A percentile compares a stretch with the other conserved stretches of the same genome.
These are phyloP conservation scores for Blastosporella zonata DNA, from an alignment of 1,284 basidiomycete genomes.

Conservation along the genomic window DNA sequence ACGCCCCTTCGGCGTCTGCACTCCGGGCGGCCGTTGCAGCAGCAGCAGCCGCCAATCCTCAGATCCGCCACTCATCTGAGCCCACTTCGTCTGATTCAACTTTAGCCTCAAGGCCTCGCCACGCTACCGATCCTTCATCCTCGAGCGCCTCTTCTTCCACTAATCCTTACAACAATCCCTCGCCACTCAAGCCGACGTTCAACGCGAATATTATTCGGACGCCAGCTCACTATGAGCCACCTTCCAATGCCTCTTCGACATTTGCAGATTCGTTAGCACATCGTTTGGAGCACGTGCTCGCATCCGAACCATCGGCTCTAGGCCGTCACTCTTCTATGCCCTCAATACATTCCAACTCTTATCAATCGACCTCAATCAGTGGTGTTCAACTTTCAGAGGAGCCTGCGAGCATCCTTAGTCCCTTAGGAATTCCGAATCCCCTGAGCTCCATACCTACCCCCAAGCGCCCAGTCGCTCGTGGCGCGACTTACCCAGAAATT, in stretches of 20 bases:
- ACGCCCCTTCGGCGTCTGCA: conserved; percentile 21
- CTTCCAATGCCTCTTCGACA: conserved; percentile 9
- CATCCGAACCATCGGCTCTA: conserved; percentile 18
- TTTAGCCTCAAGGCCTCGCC: conserved; percentile 1
- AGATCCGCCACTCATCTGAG: conserved; percentile 15
- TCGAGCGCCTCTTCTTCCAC: conserved; percentile 5
- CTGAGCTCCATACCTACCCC: conserved; percentile 24
- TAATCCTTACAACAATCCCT: conserved; percentile 1
- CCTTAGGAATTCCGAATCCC: conserved; percentile 42
- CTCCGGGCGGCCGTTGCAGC: conserved; percentile 5
- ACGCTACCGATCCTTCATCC: conserved; percentile 14
- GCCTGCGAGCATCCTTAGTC: conserved; percentile 50
- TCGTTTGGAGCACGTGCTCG: conserved; percentile 29
- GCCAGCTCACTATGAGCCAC: conserved; percentile 48
- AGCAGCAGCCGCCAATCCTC: not conserved
- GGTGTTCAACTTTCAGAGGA: conserved; percentile 51
- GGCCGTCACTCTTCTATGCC: conserved; percentile 34
- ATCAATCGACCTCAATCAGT: conserved; percentile 26
- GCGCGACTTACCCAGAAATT: conserved; percentile 30
- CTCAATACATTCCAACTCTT: conserved; percentile 13
- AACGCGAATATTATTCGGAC: conserved; percentile 62
- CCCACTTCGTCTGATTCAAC: conserved; percentile 3
- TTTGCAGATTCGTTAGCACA: conserved; percentile 24
- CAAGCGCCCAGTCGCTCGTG: conserved; percentile 32
- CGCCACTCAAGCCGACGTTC: conserved; percentile 57